phyloP scores from a whole-genome alignment of 768 basidiomycete genomes.

The Tricholoma terreum region DNA sequence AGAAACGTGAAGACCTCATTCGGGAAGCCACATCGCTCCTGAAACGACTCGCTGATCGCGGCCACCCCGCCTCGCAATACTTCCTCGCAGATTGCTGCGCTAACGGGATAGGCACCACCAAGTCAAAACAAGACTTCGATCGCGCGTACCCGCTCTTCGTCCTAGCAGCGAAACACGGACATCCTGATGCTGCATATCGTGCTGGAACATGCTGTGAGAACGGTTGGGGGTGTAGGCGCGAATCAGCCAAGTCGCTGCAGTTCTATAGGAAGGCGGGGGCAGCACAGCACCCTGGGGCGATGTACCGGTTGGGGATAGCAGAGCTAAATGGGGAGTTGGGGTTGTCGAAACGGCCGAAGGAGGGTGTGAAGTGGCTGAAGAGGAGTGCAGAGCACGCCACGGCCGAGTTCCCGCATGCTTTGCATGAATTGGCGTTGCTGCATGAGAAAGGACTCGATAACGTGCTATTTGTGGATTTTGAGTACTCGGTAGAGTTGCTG shows the following conservation, averaged over 20 bases:
- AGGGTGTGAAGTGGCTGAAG: constrained; percentile 99
- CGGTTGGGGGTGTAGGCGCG: constrained; percentile 95
- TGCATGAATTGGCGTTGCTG: constrained; percentile 90
- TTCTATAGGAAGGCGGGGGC: constrained; percentile 95
- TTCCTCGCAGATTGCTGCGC: constrained; percentile 98
- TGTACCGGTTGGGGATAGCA: constrained; percentile 94
- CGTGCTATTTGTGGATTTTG: constrained; percentile 93
- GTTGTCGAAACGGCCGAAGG: constrained; percentile 81
- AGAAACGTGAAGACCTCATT: constrained; percentile 84
- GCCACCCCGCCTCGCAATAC: constrained; percentile 93
- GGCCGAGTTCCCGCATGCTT: constrained; percentile 92
- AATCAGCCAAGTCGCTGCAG: constrained; percentile 85
- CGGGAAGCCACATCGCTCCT: constrained; percentile 85
- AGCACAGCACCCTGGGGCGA: constrained; percentile 86
- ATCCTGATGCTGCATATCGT: constrained; percentile 92
- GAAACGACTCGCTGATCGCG: constrained; percentile 89
- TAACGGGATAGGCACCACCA: constrained; percentile 93
- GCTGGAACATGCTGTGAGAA: constrained; percentile 98
- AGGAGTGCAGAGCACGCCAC: constrained; percentile 93
- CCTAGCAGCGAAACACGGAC: constrained; percentile 94
- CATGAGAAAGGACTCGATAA: constrained; percentile 99
- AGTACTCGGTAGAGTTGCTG: constrained; percentile 91
- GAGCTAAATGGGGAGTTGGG: constrained; percentile 96
- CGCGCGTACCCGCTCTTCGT: constrained; percentile 95
- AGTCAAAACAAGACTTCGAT: constrained; percentile 94